A percentile compares a stretch with the other conserved stretches of the same genome.
Evolutionary conservation across 371 early-diverging fungal genomes (phyloP).

Genomic region (Lichtheimia ornata): DNA sequence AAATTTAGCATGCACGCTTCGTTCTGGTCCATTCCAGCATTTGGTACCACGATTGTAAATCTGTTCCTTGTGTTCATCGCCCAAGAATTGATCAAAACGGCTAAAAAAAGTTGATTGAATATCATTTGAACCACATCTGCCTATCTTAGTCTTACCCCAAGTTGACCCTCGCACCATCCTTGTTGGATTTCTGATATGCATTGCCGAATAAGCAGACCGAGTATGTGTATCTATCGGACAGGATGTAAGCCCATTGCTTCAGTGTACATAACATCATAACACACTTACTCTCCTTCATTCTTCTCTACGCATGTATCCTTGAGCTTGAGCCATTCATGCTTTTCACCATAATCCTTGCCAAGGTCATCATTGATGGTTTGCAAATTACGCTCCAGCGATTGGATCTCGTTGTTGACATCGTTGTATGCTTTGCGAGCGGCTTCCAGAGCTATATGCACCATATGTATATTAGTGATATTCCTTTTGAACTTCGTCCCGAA

Average conservation of each 20-base stretch:
- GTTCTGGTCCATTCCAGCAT: constrained; percentile 95
- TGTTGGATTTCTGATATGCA: constrained; percentile 73
- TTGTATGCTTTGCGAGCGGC: constrained; percentile 36
- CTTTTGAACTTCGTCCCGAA: not conserved
- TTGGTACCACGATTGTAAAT: constrained; percentile 70
- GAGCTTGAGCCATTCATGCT: constrained; percentile 62
- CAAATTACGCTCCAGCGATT: constrained; percentile 32
- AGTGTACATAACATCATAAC: no score
- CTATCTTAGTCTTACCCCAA: constrained; percentile 65
- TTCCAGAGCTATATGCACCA: constrained; percentile 31
- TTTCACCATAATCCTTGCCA: constrained; percentile 59
- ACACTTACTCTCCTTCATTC: constrained; percentile 74
- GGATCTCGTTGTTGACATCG: constrained; percentile 38
- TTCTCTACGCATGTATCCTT: constrained; percentile 70
- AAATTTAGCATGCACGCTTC: constrained; percentile 54
- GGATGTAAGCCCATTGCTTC: not conserved
- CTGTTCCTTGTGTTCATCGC: constrained; percentile 51
- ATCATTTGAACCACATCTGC: constrained; percentile 4
- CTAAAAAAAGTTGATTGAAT: constrained; percentile 18
- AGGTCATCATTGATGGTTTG: constrained; percentile 47
- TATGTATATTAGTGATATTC: not conserved
- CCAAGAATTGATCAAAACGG: constrained; percentile 32
- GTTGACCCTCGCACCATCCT: constrained; percentile 51
- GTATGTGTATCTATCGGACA: constrained; percentile 69
- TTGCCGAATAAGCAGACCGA: constrained; percentile 80